Conservation (phyloP, 305 asterid genomes). For the Andrographis paniculata region DNA sequence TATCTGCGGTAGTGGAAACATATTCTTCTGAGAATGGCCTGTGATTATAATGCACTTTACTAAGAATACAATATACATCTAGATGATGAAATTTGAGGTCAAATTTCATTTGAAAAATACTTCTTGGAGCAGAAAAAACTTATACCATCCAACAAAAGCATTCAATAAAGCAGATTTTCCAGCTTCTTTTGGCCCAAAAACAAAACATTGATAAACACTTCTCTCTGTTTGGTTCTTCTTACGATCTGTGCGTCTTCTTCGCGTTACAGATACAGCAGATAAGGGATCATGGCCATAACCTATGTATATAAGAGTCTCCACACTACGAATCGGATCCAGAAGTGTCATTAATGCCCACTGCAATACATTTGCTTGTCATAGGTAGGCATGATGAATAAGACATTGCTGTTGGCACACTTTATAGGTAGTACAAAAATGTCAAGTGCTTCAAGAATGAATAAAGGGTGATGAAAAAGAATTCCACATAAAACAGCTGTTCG, state of each 20-base stretch:
- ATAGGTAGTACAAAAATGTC: neutral
- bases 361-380: constrained; percentile 9
- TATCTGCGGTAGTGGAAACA: constrained; percentile 45
- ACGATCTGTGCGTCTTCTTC: constrained; percentile 86
- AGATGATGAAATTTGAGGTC: neutral
- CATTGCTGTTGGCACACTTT: neutral
- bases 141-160: constrained; percentile 78
- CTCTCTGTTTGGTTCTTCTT: constrained; percentile 84
- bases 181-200: constrained; percentile 85
- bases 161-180: constrained; percentile 81
- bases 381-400: neutral
- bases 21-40: constrained; percentile 80
- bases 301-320: constrained; percentile 79
- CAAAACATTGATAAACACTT: constrained; percentile 85
- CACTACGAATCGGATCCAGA: constrained; percentile 74
- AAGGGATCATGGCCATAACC: constrained; percentile 90
- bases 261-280: constrained; percentile 71
- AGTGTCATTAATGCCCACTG: constrained; percentile 99
- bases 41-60: neutral
- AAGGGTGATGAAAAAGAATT: too few relatives aligned
- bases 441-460: neutral
- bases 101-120: neutral
- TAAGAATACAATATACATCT: neutral
- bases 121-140: constrained; percentile 8
- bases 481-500: too few relatives aligned